These are phyloP conservation scores for Boletus edulis DNA, from an alignment of 768 basidiomycete species.

Conservation along the genomic window DNA sequence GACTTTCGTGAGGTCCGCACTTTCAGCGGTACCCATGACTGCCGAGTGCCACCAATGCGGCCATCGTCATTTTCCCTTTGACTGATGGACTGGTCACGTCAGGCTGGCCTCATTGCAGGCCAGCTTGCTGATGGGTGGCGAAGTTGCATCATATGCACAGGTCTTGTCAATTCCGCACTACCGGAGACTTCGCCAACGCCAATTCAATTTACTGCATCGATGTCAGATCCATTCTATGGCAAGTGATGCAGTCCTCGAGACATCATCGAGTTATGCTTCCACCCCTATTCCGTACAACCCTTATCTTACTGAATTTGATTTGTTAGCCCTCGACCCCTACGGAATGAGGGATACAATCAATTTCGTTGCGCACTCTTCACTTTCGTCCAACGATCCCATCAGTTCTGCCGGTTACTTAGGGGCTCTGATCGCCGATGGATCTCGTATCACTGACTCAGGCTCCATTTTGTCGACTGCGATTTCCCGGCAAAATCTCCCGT, in stretches of 20 bases:
- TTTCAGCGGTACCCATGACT: constrained; percentile 1
- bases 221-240: constrained; percentile 16
- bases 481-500: constrained; percentile 44
- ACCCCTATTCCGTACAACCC: constrained; percentile 6
- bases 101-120: constrained; percentile 15
- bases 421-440: constrained; percentile 48
- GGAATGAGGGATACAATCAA: constrained; percentile 44
- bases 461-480: constrained; percentile 46
- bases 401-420: constrained; percentile 60
- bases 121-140: constrained; percentile 15
- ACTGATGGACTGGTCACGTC: constrained; percentile 2
- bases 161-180: constrained; percentile 2
- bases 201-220: background rate
- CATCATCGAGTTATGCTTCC: constrained; percentile 26
- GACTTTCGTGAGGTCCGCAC: constrained; percentile 9
- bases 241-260: constrained; percentile 39
- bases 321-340: constrained; percentile 54
- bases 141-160: constrained; percentile 2
- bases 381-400: constrained; percentile 60
- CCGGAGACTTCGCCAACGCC: background rate
- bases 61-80: constrained; percentile 1
- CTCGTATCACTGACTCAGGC: constrained; percentile 57
- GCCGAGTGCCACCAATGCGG: constrained; percentile 6
- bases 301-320: constrained; percentile 18
- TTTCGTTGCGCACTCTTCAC: constrained; percentile 40